These are phyloP conservation scores for Acer negundo DNA, from an alignment of 345 rosid genomes.

Conservation along the genomic window DNA sequence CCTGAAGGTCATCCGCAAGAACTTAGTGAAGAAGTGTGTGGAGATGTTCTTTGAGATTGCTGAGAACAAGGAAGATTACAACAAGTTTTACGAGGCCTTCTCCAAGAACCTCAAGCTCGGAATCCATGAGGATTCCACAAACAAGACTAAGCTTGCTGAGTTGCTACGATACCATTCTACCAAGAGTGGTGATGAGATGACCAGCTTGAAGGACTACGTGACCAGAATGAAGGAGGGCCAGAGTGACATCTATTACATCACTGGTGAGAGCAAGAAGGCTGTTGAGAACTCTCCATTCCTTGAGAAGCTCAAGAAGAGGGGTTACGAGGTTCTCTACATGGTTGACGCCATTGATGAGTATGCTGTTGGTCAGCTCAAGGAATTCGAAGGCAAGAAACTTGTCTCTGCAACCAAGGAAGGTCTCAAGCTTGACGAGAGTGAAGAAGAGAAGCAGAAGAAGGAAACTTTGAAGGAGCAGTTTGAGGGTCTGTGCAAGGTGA, in stretches of 20 bases:
- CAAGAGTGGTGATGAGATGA: slow-evolving; percentile 89
- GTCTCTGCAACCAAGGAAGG: slow-evolving; percentile 94
- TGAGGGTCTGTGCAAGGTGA: slow-evolving; percentile 86
- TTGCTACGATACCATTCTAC: slow-evolving; percentile 86
- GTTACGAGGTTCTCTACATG: slow-evolving; percentile 80
- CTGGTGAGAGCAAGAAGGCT: slow-evolving; percentile 93
- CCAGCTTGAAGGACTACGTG: slow-evolving; percentile 88
- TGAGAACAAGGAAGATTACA: slow-evolving; percentile 93
- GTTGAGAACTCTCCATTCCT: slow-evolving; percentile 97
- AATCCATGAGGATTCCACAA: slow-evolving; percentile 83
- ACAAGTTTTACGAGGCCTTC: slow-evolving; percentile 89
- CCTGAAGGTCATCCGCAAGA: slow-evolving; percentile 86
- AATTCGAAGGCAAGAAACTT: slow-evolving; percentile 82
- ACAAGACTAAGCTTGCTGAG: slow-evolving; percentile 79
- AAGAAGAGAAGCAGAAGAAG: slow-evolving; percentile 76
- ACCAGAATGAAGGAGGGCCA: slow-evolving; percentile 97
- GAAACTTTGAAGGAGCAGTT: slow-evolving; percentile 69
- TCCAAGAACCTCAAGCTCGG: slow-evolving; percentile 90
- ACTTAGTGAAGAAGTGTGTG: slow-evolving; percentile 86
- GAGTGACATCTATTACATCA: slow-evolving; percentile 75
- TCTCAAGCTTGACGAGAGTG: slow-evolving; percentile 67
- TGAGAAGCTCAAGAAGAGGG: slow-evolving; percentile 89
- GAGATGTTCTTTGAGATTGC: slow-evolving; percentile 92
- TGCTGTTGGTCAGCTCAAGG: slow-evolving; percentile 83
- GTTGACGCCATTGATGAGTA: slow-evolving; percentile 92